Base-by-base conservation (phyloP, 495 filamentous ascomycete genomes). In the Penicillium desertorum region DNA sequence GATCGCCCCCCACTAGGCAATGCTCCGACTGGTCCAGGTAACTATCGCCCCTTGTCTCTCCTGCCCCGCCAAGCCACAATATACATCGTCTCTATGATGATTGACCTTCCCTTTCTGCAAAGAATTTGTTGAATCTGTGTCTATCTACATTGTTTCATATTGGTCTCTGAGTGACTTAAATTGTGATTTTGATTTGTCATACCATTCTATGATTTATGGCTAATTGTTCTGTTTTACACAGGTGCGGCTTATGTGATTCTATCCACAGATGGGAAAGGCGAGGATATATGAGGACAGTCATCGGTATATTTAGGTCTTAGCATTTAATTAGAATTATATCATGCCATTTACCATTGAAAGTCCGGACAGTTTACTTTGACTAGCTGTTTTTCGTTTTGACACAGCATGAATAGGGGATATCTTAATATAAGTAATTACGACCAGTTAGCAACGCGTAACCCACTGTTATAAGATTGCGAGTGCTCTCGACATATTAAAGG, bases 31-130 rank as follows among this genome's bases (percentile, higher is more conserved):
- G 57, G 57, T 44, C 20, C 48, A 54, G 51, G 51, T 54, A 54
- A 37, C 36, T 39, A 39, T 32, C 17, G 2, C 45, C n/a, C 16
- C 25, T 29, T 50, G 34, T 19, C 19, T 27, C 9, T 22, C 45
- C 57, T 17, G 16, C n/a, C 7, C 16, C 32, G 12, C 19, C 19
- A n/a, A 16, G 1, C 29, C 27, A 29, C 45, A 45, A 25, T 42
- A 29, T 17, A 25, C 32, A 29, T 16, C 48, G 47, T 55, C 45
- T 47, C 58, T 34, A 37, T 61, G 58, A 61, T 61, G 58, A 61
- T 57, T 23, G 58, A 61, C 58, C 58, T 61, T 61, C 58, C 58
- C 58, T 61, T 61, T 61, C 58, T 61, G 58, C 58, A 61, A 61
- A 51, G 29, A 45, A 57, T 52, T 51, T 61, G 58, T 61, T 45